Conservation (phyloP, 345 rosid species). For the Lepidium aucheri region DNA sequence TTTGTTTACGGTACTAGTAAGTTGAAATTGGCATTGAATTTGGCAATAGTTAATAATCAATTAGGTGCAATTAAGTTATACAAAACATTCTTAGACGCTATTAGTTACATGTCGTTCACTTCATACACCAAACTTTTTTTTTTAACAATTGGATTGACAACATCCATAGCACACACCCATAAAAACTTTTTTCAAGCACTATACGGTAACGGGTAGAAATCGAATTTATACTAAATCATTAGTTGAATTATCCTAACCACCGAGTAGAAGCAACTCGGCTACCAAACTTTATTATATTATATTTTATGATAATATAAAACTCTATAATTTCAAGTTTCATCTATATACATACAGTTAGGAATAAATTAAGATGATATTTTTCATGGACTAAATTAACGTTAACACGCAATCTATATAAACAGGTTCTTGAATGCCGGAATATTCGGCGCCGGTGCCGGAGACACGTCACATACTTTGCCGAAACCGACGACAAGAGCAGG, state of each 20-base stretch:
- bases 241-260: too few relatives aligned
- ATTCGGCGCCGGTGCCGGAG: constrained; percentile 41
- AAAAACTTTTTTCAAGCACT: too few relatives aligned
- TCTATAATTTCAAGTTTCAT: neutral
- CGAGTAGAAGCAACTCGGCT: too few relatives aligned
- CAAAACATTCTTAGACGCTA: neutral
- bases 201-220: too few relatives aligned
- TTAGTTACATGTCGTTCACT: neutral
- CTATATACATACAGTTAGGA: too few relatives aligned
- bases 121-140: neutral
- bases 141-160: too few relatives aligned
- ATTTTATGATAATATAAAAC: neutral
- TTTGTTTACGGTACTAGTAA: neutral
- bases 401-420: neutral
- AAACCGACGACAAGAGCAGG: constrained; percentile 58
- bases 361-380: neutral
- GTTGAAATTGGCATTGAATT: constrained; percentile 6
- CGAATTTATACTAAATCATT: too few relatives aligned
- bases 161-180: too few relatives aligned
- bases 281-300: neutral
- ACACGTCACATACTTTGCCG: constrained; percentile 47
- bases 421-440: constrained; percentile 75
- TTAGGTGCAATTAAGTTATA: constrained; percentile 4
- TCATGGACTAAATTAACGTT: neutral
- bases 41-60: neutral